Conservation (phyloP, 1,284 basidiomycete genomes). For the Boletus albobrunnescens region DNA sequence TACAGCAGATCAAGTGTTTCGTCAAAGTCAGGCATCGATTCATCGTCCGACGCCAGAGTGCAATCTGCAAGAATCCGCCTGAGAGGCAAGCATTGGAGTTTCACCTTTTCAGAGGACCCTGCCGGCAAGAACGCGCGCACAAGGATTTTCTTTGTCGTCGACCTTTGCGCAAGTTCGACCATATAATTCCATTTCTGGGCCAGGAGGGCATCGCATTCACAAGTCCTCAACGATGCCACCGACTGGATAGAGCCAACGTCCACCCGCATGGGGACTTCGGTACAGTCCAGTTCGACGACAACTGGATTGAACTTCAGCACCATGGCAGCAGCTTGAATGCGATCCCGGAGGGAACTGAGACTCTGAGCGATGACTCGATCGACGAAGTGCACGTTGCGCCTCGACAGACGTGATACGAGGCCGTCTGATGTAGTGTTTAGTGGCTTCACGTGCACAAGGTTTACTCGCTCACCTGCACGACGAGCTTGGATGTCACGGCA, state of each 20-base stretch:
- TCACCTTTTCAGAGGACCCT: conserved; percentile 26
- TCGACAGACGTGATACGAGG: conserved; percentile 23
- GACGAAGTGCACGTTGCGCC: conserved; percentile 25
- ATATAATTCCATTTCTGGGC: conserved; percentile 25
- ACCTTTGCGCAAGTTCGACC: conserved; percentile 29
- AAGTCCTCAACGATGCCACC: conserved; percentile 14
- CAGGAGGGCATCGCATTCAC: conserved; percentile 22
- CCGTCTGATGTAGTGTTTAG: conserved; percentile 18
- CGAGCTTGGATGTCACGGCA: conserved; percentile 29
- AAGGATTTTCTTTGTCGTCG: conserved; percentile 21
- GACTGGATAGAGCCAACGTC: conserved; percentile 19
- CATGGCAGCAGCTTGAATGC: conserved; percentile 15
- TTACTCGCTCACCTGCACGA: conserved; percentile 19
- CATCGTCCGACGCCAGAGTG: conserved; percentile 10
- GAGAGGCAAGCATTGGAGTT: conserved; percentile 28
- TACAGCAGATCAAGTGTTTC: conserved; percentile 29
- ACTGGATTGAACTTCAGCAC: conserved; percentile 11
- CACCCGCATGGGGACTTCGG: conserved; percentile 16
- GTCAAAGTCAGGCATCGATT: conserved; percentile 17
- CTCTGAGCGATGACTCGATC: conserved; percentile 23
- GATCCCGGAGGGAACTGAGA: conserved; percentile 16
- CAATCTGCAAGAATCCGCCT: conserved; percentile 14
- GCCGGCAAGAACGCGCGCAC: conserved; percentile 30
- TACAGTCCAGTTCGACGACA: conserved; percentile 30
- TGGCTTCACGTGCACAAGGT: not conserved